Base-by-base conservation (phyloP, 1,284 basidiomycete genomes). In the Papiliotrema flavescens region DNA sequence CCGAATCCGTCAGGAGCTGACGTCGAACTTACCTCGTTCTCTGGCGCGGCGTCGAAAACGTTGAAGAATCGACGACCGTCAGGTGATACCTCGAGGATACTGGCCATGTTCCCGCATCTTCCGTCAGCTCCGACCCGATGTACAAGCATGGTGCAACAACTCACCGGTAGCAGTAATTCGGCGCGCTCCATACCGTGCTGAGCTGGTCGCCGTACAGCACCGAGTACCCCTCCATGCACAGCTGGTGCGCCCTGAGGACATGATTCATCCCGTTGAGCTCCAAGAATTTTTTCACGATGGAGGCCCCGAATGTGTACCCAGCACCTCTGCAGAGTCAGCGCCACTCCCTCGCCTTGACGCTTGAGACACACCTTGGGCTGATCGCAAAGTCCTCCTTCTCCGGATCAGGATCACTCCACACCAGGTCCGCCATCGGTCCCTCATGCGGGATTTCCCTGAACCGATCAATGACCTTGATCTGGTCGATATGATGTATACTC, bases 371-470 rank as follows among this genome's bases (percentile, higher is more conserved):
- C 91, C 94, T 84, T 48, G 96, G 95, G 54, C 92, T 96, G 76
- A 98, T 98, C 40, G 95, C 95, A 75, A 98, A 98, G 70, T 98
- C 96, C 74, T 98, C 95, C 75, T 98, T 98, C 75, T 98, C 95
- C 43, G 92, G 87, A 79, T 99, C 96, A 32, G 96, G 96, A 81
- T 99, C 96, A 43, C 93, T 97, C 96, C 96, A 99, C 2, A 99
- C 96, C 23, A 99, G 82, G 80, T 99, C 96, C n/a, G 95, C 95
- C 93, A 99, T 98, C 4, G 96, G 95, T 1, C 96, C 96, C 78
- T 99, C 96, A 70, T 98, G 96, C 41, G 96, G 96, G 58, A 99
- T 98, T 80, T 99, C 96, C 82, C 95, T 83, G 81, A 98, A 98
- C 49, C 96, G 87, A 80, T 98, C 96, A 48, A 98, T 91, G 47